phyloP scores from a whole-genome alignment of 73 alveolate species.

The Symbiodinium pilosum region DNA sequence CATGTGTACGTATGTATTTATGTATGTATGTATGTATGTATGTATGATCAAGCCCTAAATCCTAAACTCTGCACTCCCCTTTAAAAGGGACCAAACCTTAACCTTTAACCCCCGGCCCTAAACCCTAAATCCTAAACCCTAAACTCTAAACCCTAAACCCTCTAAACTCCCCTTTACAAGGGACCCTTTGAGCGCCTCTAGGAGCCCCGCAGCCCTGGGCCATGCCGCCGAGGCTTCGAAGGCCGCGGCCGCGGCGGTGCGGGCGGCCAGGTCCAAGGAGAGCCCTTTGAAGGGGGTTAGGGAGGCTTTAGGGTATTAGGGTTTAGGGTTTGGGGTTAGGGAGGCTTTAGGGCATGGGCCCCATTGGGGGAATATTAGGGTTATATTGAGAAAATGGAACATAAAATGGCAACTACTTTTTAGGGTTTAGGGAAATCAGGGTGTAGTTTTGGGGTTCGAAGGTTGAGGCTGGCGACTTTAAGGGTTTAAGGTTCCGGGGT shows the following conservation, averaged over 20 bases:
- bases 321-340: not conserved
- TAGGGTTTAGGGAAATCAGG: not conserved
- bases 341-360: not conserved
- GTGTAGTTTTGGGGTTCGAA: not conserved
- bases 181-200: not conserved
- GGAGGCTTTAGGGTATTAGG: not conserved
- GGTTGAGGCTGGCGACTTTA: not conserved
- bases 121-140: not conserved
- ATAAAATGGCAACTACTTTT: too few relatives aligned
- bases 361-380: too few relatives aligned
- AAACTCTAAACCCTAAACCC: not conserved
- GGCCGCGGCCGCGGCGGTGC: constrained; percentile 5
- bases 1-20: not conserved
- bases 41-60: not conserved
- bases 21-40: not conserved
- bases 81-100: not conserved
- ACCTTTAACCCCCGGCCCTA: not conserved
- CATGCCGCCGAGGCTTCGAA: not conserved
- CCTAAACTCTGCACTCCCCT: too few relatives aligned
- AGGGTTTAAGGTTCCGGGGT: not conserved
- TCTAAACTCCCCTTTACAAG: not conserved
- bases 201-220: not conserved
- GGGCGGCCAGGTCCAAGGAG: not conserved
- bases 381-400: too few relatives aligned
- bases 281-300: not conserved